Conservation (phyloP, 306 rosid species). For the Coriaria nepalensis region DNA sequence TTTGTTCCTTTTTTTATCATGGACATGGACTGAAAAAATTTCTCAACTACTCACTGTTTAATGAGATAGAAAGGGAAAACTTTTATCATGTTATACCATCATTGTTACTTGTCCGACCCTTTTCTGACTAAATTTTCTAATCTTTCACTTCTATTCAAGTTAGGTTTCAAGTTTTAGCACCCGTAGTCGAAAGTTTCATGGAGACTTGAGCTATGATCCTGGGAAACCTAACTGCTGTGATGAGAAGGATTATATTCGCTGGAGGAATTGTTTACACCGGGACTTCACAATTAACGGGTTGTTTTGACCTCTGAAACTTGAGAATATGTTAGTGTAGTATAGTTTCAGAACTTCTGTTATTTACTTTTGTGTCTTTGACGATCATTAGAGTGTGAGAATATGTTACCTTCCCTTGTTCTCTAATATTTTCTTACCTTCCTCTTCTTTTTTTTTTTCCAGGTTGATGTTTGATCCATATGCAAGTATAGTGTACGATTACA, state of each 20-base stretch:
- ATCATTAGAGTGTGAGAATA: no score
- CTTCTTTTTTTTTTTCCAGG: constrained; percentile 32
- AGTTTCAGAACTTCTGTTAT: background rate
- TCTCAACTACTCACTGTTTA: no score
- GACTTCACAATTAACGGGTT: constrained; percentile 94
- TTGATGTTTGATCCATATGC: constrained; percentile 73
- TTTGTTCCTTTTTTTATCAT: constrained; percentile 19
- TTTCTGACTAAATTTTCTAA: no score
- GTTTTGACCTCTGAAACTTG: constrained; percentile 23
- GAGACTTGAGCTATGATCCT: constrained; percentile 13
- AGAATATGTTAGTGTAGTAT: constrained; percentile 15
- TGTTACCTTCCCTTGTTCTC: background rate
- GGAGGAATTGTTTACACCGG: constrained; percentile 69
- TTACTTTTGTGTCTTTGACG: no score
- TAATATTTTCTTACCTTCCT: constrained; percentile 9
- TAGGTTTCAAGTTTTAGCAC: constrained; percentile 92
- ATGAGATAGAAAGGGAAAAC: no score
- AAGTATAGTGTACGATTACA: constrained; percentile 58
- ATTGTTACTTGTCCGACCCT: no score
- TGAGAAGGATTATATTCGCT: constrained; percentile 58
- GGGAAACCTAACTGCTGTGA: constrained; percentile 36
- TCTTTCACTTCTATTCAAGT: no score
- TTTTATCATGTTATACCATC: no score
- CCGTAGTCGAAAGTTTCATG: constrained; percentile 14
- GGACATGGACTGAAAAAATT: no score